Evolutionary conservation across 176 grass and related monocot species (phyloP).

Genomic region (Eragrostis nindensis): DNA sequence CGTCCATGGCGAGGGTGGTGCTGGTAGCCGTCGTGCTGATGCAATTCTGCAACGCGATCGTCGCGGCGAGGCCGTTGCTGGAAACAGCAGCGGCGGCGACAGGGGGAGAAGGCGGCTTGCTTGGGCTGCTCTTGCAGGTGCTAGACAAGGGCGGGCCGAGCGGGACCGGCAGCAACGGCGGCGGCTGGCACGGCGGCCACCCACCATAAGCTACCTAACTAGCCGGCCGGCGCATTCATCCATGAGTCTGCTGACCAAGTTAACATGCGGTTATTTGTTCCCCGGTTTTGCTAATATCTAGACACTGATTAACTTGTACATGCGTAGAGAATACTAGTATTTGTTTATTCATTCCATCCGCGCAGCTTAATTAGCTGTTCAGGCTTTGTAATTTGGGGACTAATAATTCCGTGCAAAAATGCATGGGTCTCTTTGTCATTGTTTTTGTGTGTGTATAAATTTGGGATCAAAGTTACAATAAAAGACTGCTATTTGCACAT

Average conservation of each 20-base stretch:
- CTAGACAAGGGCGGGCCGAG: not conserved
- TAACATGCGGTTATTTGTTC: not conserved
- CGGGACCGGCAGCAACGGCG: not conserved
- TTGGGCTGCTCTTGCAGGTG: constrained; percentile 8
- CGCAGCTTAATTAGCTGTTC: not conserved
- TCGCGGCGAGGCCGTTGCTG: constrained; percentile 23
- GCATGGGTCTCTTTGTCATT: not conserved
- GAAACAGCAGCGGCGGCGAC: not conserved
- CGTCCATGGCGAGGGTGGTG: not conserved
- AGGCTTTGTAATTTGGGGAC: not conserved
- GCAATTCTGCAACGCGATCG: constrained; percentile 21
- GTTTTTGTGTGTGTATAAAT: not conserved
- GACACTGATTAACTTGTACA: not conserved
- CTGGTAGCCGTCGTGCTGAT: constrained; percentile 20
- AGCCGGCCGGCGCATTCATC: not conserved
- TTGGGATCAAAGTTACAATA: not conserved
- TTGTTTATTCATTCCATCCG: not conserved
- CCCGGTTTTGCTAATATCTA: not conserved
- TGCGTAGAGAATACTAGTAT: not conserved
- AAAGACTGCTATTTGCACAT: too few species aligned
- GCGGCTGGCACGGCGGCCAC: not conserved
- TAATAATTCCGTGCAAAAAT: constrained; percentile 14
- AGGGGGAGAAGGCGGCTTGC: not conserved
- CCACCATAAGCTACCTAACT: not conserved
- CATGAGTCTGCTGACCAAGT: not conserved